Evolutionary conservation across 345 rosid species (phyloP).

Genomic region (Cardiospermum halicacabum): DNA sequence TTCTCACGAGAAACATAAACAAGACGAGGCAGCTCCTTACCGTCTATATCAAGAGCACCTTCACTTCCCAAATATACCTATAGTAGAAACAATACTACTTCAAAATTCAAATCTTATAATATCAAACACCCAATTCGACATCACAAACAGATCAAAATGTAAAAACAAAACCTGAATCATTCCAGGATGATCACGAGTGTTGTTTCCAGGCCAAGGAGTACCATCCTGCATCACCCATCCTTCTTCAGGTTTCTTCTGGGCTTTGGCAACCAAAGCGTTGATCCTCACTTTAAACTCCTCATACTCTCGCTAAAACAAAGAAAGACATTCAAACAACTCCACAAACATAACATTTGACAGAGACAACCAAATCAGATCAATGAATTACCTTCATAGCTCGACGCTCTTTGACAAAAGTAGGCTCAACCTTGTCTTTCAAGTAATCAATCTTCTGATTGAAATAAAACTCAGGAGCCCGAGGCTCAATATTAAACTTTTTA

Average conservation of each 20-base stretch:
- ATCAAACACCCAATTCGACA: not conserved
- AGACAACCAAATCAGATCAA: not conserved
- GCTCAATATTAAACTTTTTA: conserved; percentile 80
- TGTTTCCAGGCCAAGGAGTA: conserved; percentile 99
- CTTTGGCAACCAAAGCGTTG: conserved; percentile 85
- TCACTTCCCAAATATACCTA: conserved; percentile 95
- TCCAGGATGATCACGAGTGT: conserved; percentile 97
- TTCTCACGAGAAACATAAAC: conserved; percentile 98
- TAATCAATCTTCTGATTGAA: conserved; percentile 91
- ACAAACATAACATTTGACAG: not conserved
- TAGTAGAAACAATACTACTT: conserved; percentile 13
- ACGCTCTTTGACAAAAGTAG: conserved; percentile 92
- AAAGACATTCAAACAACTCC: not conserved
- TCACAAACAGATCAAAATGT: not conserved
- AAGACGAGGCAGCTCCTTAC: conserved; percentile 82
- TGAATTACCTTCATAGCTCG: conserved; percentile 87
- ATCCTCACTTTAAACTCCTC: conserved; percentile 96
- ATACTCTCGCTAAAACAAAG: conserved; percentile 71
- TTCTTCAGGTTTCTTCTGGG: conserved; percentile 96
- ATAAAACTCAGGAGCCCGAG: conserved; percentile 91
- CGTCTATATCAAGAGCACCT: conserved; percentile 87
- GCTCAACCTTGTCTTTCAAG: conserved; percentile 89
- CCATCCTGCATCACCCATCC: conserved; percentile 99
- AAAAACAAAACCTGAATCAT: conserved; percentile 87
- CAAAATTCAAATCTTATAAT: not conserved